Evolutionary conservation across 2,329 filamentous ascomycete species (phyloP).

Genomic region (Paracorniculantispora psalliotae): DNA sequence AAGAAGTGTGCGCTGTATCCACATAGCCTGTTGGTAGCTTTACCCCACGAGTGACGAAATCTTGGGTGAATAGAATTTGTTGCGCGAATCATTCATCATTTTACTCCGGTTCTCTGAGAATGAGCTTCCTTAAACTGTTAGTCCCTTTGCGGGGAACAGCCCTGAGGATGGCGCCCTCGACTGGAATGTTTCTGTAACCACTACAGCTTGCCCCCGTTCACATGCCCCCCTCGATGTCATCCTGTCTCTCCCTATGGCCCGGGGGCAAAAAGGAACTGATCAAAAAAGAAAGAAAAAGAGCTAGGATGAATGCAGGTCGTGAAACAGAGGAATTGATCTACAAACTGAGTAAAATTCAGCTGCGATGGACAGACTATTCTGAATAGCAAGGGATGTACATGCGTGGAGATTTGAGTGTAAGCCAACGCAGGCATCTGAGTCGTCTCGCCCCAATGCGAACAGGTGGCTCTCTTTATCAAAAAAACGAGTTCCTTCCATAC

Average conservation of each 20-base stretch:
- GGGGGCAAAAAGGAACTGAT: background rate
- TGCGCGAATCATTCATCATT: too few species aligned
- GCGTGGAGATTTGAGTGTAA: background rate
- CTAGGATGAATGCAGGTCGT: background rate
- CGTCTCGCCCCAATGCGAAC: background rate
- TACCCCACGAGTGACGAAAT: too few species aligned
- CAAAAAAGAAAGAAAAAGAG: background rate
- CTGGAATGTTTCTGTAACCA: conserved; percentile 9
- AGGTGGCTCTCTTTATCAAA: too few species aligned
- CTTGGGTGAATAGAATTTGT: too few species aligned
- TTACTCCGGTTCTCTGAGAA: too few species aligned
- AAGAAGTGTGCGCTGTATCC: too few species aligned
- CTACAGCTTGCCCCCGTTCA: background rate
- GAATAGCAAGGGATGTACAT: background rate
- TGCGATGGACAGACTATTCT: background rate
- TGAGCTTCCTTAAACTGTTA: too few species aligned
- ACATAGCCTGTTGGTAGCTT: too few species aligned
- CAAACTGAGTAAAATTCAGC: background rate
- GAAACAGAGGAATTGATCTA: background rate
- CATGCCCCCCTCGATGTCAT: background rate
- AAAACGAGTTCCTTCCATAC: too few species aligned
- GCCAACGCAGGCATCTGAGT: background rate
- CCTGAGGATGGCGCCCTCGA: too few species aligned
- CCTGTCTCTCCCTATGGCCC: background rate
- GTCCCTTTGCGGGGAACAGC: background rate